Percentiles rank a stretch among this genome's conserved stretches.
Evolutionary conservation across 2,329 filamentous ascomycete genomes (phyloP).

Genomic region (Fusarium sp.): DNA sequence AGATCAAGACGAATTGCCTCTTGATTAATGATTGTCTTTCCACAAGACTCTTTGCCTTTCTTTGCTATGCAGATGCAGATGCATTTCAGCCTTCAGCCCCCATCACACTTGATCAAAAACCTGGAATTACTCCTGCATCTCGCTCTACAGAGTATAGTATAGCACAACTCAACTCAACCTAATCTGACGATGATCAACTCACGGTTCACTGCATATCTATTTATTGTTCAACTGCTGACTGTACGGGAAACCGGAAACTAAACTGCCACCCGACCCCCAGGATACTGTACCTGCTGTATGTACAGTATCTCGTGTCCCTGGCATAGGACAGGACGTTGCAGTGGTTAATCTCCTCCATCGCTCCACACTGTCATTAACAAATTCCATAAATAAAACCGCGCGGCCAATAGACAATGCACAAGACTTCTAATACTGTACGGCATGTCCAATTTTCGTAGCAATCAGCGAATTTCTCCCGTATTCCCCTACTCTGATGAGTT

Average conservation of each 20-base stretch:
- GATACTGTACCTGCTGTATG: background rate
- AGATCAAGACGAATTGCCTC: background rate
- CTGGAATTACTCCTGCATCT: background rate
- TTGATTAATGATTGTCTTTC: background rate
- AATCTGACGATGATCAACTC: background rate
- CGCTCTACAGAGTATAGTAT: background rate
- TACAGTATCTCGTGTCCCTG: conserved; percentile 12
- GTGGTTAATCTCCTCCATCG: conserved; percentile 32
- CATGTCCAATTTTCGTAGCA: background rate
- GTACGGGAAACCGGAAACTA: background rate
- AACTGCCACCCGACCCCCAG: background rate
- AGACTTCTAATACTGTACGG: conserved; percentile 8
- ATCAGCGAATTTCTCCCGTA: background rate
- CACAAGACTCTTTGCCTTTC: conserved; percentile 13
- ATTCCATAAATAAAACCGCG: conserved; percentile 37
- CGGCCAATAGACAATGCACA: conserved; percentile 7
- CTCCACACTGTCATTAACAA: conserved; percentile 22
- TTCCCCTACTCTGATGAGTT: background rate
- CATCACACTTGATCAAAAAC: background rate
- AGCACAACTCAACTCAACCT: background rate
- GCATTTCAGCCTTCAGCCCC: conserved; percentile 16
- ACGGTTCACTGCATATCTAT: conserved; percentile 13
- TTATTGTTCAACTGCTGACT: conserved; percentile 1
- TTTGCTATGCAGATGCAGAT: conserved; percentile 10
- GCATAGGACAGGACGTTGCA: conserved; percentile 24